Conservation (phyloP, 2,329 filamentous ascomycete genomes). For the Alternaria postmessia region DNA sequence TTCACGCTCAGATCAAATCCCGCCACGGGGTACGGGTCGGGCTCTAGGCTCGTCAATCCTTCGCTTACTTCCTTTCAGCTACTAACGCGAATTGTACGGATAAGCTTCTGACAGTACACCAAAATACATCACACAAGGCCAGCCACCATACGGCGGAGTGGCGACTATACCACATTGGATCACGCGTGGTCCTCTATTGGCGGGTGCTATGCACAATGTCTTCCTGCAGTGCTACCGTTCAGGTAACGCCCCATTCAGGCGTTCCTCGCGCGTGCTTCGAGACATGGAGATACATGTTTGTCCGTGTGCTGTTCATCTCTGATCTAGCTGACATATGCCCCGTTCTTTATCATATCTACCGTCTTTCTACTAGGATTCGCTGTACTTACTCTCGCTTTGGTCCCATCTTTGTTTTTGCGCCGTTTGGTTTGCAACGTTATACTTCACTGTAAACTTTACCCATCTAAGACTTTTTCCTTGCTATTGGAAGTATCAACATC, state of each 20-base stretch:
- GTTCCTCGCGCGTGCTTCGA: slow-evolving; percentile 13
- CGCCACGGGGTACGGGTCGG: slow-evolving; percentile 13
- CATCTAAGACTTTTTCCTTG: not conserved
- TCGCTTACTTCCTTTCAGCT: slow-evolving; percentile 24
- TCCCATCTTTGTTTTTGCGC: slow-evolving; percentile 5
- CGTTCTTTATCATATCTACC: slow-evolving; percentile 10
- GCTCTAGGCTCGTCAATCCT: slow-evolving; percentile 20
- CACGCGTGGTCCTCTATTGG: slow-evolving; percentile 8
- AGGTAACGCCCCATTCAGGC: slow-evolving; percentile 20
- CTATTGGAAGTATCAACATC: not conserved
- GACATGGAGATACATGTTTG: slow-evolving; percentile 9
- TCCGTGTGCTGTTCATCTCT: slow-evolving; percentile 17
- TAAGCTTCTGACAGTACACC: slow-evolving; percentile 30
- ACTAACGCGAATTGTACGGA: slow-evolving; percentile 18
- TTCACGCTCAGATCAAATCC: slow-evolving; percentile 19
- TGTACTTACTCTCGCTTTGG: slow-evolving; percentile 13
- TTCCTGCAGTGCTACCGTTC: slow-evolving; percentile 10
- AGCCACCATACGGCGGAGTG: slow-evolving; percentile 18
- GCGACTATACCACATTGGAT: slow-evolving; percentile 17
- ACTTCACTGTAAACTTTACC: not conserved
- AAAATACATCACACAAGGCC: slow-evolving; percentile 21
- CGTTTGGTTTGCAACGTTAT: not conserved
- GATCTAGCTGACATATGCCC: slow-evolving; percentile 15
- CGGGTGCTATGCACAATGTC: slow-evolving; percentile 12
- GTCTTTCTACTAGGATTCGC: slow-evolving; percentile 13